These are phyloP conservation scores for Ustilago cynodontis DNA, from an alignment of 1,284 basidiomycete genomes.

Conservation along the genomic window DNA sequence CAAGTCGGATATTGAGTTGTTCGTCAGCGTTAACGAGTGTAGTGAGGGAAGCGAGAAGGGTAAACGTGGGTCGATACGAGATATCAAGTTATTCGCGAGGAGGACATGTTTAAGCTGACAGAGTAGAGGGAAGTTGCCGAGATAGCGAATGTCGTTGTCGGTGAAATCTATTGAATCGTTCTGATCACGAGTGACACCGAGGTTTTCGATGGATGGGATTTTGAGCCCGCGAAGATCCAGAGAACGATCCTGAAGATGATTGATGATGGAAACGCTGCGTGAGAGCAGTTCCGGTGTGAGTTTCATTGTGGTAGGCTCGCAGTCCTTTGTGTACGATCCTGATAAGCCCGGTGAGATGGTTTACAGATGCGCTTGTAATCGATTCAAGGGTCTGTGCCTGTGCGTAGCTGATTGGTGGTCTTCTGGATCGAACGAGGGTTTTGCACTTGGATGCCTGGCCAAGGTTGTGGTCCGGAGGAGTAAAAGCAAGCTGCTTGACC, in stretches of 20 bases:
- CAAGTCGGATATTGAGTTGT: slow-evolving; percentile 75
- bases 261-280: slow-evolving; percentile 82
- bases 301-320: slow-evolving; percentile 78
- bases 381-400: not conserved
- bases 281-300: slow-evolving; percentile 90
- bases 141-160: slow-evolving; percentile 89
- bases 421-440: not conserved
- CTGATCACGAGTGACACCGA: slow-evolving; percentile 96
- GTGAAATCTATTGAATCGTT: slow-evolving; percentile 95
- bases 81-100: slow-evolving; percentile 88
- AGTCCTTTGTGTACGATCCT: not conserved
- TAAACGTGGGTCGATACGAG: slow-evolving; percentile 82
- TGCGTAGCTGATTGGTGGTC: no score
- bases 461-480: no score
- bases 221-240: slow-evolving; percentile 78
- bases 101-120: slow-evolving; percentile 83
- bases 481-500: not conserved
- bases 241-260: slow-evolving; percentile 92
- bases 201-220: slow-evolving; percentile 98
- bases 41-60: slow-evolving; percentile 86
- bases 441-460: not conserved
- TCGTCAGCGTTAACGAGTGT: slow-evolving; percentile 75
- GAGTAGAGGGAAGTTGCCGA: slow-evolving; percentile 87
- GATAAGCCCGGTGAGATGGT: not conserved
- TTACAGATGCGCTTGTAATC: not conserved